These are phyloP conservation scores for Jatropha multifida DNA, from an alignment of 441 rosid species.

Conservation along the genomic window DNA sequence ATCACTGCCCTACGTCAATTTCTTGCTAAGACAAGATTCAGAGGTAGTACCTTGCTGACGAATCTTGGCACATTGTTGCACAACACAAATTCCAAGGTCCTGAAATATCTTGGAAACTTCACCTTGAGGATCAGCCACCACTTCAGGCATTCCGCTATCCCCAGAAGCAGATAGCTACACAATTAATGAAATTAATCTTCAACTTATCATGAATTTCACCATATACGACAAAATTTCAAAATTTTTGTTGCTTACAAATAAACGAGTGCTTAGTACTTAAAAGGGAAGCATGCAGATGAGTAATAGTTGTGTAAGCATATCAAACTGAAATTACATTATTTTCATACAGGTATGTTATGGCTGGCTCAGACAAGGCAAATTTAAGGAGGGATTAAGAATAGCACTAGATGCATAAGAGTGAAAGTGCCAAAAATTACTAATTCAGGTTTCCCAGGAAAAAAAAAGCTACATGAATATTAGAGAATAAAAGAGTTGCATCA, in stretches of 20 bases:
- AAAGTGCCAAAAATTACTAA: neutral
- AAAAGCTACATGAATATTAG: neutral
- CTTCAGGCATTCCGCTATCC: constrained; percentile 91
- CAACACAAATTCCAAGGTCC: constrained; percentile 86
- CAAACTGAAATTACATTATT: neutral
- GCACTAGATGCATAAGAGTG: neutral
- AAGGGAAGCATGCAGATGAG: neutral
- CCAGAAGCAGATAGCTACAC: constrained; percentile 90
- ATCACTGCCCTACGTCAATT: neutral
- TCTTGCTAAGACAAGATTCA: neutral
- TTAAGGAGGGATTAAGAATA: neutral
- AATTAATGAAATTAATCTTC: constrained; percentile 17
- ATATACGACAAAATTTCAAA: constrained; percentile 1
- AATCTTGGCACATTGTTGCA: constrained; percentile 95
- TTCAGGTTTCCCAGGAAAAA: constrained; percentile 5
- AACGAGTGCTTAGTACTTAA: neutral
- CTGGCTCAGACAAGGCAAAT: neutral
- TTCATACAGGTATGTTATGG: constrained; percentile 8
- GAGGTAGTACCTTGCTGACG: constrained; percentile 78
- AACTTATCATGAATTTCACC: constrained; percentile 15
- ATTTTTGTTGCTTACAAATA: neutral
- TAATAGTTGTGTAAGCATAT: neutral
- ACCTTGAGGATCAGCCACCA: constrained; percentile 87
- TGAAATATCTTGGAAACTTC: constrained; percentile 84
- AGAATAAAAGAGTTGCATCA: neutral